Conservation (phyloP, 345 rosid species). For the Pugionium cornutum region DNA sequence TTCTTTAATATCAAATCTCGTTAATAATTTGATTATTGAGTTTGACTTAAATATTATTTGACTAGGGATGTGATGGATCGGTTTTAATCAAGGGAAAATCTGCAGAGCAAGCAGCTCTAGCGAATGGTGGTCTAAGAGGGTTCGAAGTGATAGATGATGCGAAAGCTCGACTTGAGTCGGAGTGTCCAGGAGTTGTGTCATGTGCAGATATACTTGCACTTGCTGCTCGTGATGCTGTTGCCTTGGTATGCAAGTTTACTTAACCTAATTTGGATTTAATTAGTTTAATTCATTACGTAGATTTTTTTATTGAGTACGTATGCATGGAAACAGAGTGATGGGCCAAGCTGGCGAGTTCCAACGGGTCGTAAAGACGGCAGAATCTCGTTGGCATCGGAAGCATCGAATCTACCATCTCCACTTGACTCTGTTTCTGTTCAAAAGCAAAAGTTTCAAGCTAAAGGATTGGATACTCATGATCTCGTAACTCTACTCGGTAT, state of each 20-base stretch:
- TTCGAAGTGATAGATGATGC: slow-evolving; percentile 58
- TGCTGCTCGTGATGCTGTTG: slow-evolving; percentile 58
- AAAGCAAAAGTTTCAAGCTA: slow-evolving; percentile 63
- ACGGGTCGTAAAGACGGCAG: slow-evolving; percentile 80
- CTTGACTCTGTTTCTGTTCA: slow-evolving; percentile 54
- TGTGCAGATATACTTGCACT: slow-evolving; percentile 60
- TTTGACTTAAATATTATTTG: slow-evolving; percentile 1
- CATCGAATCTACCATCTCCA: slow-evolving; percentile 59
- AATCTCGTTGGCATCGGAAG: slow-evolving; percentile 56
- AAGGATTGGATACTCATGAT: slow-evolving; percentile 63
- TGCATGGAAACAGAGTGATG: slow-evolving; percentile 48
- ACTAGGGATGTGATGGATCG: slow-evolving; percentile 58
- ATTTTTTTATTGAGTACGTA: not conserved
- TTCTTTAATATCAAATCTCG: not conserved
- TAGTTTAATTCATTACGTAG: not conserved
- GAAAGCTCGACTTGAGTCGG: slow-evolving; percentile 48
- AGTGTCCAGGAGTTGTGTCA: slow-evolving; percentile 58
- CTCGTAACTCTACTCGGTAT: slow-evolving; percentile 72
- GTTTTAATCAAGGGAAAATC: slow-evolving; percentile 48
- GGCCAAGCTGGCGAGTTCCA: slow-evolving; percentile 73
- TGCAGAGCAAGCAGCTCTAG: slow-evolving; percentile 47
- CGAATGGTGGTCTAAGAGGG: slow-evolving; percentile 44
- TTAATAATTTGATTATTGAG: not conserved
- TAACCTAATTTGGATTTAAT: not conserved
- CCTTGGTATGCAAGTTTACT: slow-evolving; percentile 38